Conservation (phyloP, 2,329 filamentous ascomycete species). For the Lecanicillium sp. region DNA sequence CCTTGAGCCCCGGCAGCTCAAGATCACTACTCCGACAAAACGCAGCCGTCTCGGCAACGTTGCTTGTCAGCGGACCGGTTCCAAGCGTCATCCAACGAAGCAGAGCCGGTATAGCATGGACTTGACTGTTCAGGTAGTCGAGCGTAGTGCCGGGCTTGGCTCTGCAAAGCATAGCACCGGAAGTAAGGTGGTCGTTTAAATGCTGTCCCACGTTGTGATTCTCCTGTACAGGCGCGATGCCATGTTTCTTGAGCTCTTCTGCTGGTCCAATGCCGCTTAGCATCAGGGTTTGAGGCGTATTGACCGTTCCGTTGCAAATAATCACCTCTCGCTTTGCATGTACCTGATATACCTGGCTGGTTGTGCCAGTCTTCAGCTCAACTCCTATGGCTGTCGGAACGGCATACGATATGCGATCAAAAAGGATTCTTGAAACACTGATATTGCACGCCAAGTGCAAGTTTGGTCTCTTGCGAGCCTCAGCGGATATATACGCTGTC, state of each 20-base stretch:
- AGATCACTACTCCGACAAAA: constrained; percentile 9
- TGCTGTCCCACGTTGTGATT: constrained; percentile 55
- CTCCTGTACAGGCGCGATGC: constrained; percentile 44
- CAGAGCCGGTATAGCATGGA: constrained; percentile 7
- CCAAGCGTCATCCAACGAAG: constrained; percentile 7
- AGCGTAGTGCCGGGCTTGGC: constrained; percentile 6
- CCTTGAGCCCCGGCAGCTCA: not conserved
- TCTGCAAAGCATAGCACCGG: constrained; percentile 7
- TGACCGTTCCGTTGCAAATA: constrained; percentile 34
- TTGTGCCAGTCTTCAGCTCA: constrained; percentile 5
- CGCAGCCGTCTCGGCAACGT: constrained; percentile 9
- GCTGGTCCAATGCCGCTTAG: constrained; percentile 32
- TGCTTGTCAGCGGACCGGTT: constrained; percentile 10
- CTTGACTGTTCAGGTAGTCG: constrained; percentile 8
- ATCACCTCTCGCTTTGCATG: constrained; percentile 34
- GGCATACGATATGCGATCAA: constrained; percentile 3
- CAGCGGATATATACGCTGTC: constrained; percentile 8
- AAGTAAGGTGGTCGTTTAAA: constrained; percentile 15
- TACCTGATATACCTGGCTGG: constrained; percentile 12
- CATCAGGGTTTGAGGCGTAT: constrained; percentile 34
- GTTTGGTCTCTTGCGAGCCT: constrained; percentile 8
- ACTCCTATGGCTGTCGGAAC: constrained; percentile 9
- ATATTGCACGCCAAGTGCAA: constrained; percentile 9
- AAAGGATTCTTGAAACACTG: constrained; percentile 8
- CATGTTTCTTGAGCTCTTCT: constrained; percentile 25